Base-by-base conservation (phyloP, 352 stramenopile genomes). In the Thalassiosira allenii region DNA sequence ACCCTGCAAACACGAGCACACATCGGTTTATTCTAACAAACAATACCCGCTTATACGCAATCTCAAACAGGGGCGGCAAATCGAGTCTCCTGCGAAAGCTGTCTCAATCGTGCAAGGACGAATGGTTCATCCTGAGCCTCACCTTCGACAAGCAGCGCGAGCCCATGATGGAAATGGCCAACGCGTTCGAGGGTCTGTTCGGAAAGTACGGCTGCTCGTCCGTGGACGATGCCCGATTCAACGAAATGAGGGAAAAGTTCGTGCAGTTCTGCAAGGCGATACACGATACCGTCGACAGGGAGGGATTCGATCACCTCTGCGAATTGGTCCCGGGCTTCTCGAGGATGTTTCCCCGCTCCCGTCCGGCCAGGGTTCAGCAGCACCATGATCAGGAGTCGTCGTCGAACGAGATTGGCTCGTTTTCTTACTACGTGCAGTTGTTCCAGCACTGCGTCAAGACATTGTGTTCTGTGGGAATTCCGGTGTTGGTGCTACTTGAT, bases 111-210 rank as follows among this genome's bases (percentile, higher is more conserved):
- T 65, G 53, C 29, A 41, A 22, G 25, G 51, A 33, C 41, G 37
- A 65, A 9, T 54, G 49, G 49, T 56, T 63, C 34, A 33, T 74
- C 5, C 8, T 74, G 2, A 32, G 12, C 14, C 52, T 25, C 49
- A 74, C 59, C 41, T 74, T 64, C 41, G 65, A 74, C 29, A 20
- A 30, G 2, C n/a, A 64, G 43, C 1, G 17, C 22, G 22, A 43
- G 12, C 63, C 63, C 17, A 22, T 62, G 30, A 56, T 37, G 32
- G 53, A 11, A 22, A n/a, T 65, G 11, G 14, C 53, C 0, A 51
- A 64, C n/a, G 49, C 51, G 41, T 29, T 53, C 40, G 51, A 74
- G 30, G 40, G 27, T 8, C 62, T 65, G 25, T 51, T 65, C 22
- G 32, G 49, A 65, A 65, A 29, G 23, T 54, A 64, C 40, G 30